These are phyloP conservation scores for Dactylellina leptospora DNA, from an alignment of 2,329 filamentous ascomycete genomes.

Conservation along the genomic window DNA sequence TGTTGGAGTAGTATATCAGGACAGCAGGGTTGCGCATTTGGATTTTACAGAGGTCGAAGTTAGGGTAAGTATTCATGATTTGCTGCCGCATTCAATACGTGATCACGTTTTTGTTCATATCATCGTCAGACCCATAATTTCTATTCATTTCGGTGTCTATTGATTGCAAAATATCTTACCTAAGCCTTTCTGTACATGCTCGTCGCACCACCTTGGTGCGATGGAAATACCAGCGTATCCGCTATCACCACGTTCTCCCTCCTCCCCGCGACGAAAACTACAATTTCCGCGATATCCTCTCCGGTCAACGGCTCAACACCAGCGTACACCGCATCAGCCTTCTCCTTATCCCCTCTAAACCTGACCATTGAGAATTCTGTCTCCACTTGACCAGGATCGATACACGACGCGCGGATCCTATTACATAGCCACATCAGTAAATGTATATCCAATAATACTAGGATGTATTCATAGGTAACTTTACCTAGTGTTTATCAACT, in stretches of 20 bases:
- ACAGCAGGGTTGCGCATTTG: not conserved
- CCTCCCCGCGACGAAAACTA: slow-evolving; percentile 84
- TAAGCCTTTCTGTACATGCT: slow-evolving; percentile 54
- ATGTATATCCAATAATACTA: no score
- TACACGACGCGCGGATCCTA: slow-evolving; percentile 79
- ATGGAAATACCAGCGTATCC: slow-evolving; percentile 86
- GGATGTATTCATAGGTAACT: not conserved
- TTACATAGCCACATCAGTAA: not conserved
- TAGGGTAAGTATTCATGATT: not conserved
- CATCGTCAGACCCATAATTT: no score
- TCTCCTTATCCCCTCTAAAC: slow-evolving; percentile 86
- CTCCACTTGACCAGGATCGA: slow-evolving; percentile 93
- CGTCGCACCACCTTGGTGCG: slow-evolving; percentile 69
- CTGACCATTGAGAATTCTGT: slow-evolving; percentile 91
- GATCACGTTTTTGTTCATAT: no score
- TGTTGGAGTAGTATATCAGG: slow-evolving; percentile 60
- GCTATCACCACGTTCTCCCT: slow-evolving; percentile 91
- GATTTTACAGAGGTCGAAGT: not conserved
- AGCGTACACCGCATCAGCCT: slow-evolving; percentile 88
- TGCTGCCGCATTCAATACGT: no score
- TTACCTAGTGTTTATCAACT: slow-evolving; percentile 72
- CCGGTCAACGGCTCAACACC: slow-evolving; percentile 83
- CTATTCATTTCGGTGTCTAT: no score
- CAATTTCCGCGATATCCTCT: slow-evolving; percentile 87
- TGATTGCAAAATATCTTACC: no score